Base-by-base conservation (phyloP, 2,329 filamentous ascomycete species). In the Alternaria metachromatica region DNA sequence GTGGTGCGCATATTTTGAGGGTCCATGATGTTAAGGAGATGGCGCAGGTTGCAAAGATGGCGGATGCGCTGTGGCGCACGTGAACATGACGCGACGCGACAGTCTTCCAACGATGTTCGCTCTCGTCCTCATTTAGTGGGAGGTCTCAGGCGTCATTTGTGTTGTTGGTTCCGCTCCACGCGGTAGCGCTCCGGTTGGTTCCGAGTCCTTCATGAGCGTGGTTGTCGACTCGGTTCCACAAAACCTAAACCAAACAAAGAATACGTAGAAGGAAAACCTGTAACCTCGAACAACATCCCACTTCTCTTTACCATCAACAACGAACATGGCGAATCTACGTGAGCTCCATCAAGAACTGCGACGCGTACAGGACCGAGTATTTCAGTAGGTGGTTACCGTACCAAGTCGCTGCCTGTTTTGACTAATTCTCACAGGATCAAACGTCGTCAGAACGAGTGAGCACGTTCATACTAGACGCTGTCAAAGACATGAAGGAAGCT, bases 11-110 rank as follows among this genome's bases (percentile, higher is more conserved):
- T 83, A 89, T 99, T 62, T 90, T 98, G 49, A 86, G 96, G 55
- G 94, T 99, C 45, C 96, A 99, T 81, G 95, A 98, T 82, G 92
- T 94, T 13, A 81, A 84, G 60, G 92, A 96, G 83, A 98, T 98
- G 95, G 85, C 82, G 44, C 87, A 93, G 80, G 94, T 97, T 30
- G 89, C 89, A 2, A 91, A 87, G 77, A 95, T 98, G 90, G 89
- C 93, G 9, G 95, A 98, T 86, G 94, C 94, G n/a, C 94, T 97
- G 58, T 97, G 92, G 88, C 86, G 92, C 21, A 30, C 21, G 18
- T 48, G 9, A 41, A 25, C 4, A 41, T 41, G 33, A 41, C 33
- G 15, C 8, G 8, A 1, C 33, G 33, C 9, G 33, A 41, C 15
- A 10, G 4, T 9, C 15, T 37, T 37, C 33, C 13, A n/a, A 37